These are phyloP conservation scores for Mycena rebaudengoi DNA, from an alignment of 768 basidiomycete genomes.

Conservation along the genomic window DNA sequence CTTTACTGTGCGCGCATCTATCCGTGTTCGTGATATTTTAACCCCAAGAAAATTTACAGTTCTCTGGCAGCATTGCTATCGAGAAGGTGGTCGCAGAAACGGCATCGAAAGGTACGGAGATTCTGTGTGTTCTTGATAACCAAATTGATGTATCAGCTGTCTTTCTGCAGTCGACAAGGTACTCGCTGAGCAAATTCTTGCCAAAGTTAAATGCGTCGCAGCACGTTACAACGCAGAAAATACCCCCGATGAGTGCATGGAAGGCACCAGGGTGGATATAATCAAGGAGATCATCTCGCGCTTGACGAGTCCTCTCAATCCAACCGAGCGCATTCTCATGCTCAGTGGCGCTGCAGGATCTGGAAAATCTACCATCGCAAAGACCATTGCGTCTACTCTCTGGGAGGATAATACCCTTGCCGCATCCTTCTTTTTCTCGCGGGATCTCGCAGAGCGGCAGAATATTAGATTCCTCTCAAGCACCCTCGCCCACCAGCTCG, in stretches of 20 bases:
- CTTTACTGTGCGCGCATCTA: neutral
- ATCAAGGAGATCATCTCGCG: neutral
- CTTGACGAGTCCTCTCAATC: neutral
- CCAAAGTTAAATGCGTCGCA: neutral
- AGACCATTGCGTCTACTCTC: neutral
- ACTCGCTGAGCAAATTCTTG: neutral
- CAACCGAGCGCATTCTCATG: neutral
- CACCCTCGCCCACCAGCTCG: neutral
- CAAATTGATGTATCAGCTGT: no score
- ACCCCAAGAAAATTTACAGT: neutral
- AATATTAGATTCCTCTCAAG: neutral
- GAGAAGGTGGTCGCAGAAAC: neutral
- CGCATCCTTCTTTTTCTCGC: constrained; percentile 14
- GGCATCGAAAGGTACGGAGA: neutral
- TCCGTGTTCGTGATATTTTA: neutral
- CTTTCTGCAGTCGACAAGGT: neutral
- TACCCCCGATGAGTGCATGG: neutral
- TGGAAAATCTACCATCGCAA: constrained; percentile 16
- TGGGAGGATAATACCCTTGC: neutral
- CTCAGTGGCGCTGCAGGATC: constrained; percentile 1
- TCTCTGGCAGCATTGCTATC: neutral
- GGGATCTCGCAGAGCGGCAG: neutral
- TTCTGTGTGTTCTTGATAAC: neutral
- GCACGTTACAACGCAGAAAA: constrained; percentile 7
- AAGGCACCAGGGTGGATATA: constrained; percentile 2